Percentiles rank a stretch among this genome's conserved stretches.
These are phyloP conservation scores for Fonsecaea monophora DNA, from an alignment of 2,329 filamentous ascomycete genomes.

Conservation along the genomic window DNA sequence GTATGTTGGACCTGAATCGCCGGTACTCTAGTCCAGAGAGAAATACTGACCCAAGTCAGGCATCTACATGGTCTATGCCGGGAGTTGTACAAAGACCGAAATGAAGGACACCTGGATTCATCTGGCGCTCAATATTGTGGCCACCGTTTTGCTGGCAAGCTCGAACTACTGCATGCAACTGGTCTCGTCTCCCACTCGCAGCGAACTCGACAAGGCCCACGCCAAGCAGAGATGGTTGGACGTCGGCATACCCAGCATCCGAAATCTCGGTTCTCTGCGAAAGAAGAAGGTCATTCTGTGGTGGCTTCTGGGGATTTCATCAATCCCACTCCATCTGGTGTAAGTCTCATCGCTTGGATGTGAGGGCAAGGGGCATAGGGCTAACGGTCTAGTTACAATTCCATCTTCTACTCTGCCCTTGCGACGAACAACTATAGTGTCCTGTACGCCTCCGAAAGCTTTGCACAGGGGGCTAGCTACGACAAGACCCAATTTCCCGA, in stretches of 20 bases:
- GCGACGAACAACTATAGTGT: slow-evolving; percentile 40
- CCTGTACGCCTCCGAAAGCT: slow-evolving; percentile 32
- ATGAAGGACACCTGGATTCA: slow-evolving; percentile 46
- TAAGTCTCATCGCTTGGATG: slow-evolving; percentile 23
- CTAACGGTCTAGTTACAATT: slow-evolving; percentile 42
- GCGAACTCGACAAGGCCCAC: slow-evolving; percentile 59
- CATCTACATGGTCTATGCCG: slow-evolving; percentile 32
- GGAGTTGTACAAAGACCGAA: slow-evolving; percentile 33
- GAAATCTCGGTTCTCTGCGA: slow-evolving; percentile 41
- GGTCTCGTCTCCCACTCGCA: slow-evolving; percentile 57
- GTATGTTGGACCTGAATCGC: slow-evolving; percentile 11
- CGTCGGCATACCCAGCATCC: slow-evolving; percentile 43
- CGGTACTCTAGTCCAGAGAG: background rate
- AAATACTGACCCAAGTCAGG: slow-evolving; percentile 1
- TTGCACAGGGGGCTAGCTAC: slow-evolving; percentile 32
- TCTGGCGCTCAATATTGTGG: slow-evolving; percentile 57
- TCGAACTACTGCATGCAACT: slow-evolving; percentile 62
- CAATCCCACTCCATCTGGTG: slow-evolving; percentile 42
- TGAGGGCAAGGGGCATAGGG: slow-evolving; percentile 31
- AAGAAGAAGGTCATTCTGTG: slow-evolving; percentile 36
- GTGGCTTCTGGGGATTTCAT: slow-evolving; percentile 39
- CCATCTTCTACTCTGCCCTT: slow-evolving; percentile 41
- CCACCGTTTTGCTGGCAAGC: slow-evolving; percentile 54
- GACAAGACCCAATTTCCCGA: slow-evolving; percentile 33
- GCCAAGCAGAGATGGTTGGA: slow-evolving; percentile 42